Conservation (phyloP, 352 stramenopile genomes). For the Halophytophthora polymorphica region DNA sequence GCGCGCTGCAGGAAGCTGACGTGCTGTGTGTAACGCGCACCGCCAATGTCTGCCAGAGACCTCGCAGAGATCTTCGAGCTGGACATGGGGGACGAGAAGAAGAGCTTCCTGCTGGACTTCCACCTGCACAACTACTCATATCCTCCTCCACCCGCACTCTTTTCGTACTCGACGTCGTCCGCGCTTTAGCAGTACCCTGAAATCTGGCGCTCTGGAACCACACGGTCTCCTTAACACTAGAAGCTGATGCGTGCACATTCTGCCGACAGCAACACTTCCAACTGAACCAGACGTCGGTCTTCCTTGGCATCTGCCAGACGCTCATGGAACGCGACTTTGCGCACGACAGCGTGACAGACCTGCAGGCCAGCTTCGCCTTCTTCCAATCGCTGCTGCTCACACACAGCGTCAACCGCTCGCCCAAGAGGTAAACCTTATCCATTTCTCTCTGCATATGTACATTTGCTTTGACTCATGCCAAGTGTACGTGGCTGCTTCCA, state of each 20-base stretch:
- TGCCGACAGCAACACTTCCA: constrained; percentile 60
- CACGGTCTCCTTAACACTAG: constrained; percentile 17
- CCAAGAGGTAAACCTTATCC: constrained; percentile 43
- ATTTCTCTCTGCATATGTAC: no score
- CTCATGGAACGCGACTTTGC: constrained; percentile 64
- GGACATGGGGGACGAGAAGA: constrained; percentile 30
- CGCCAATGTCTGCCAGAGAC: constrained; percentile 26
- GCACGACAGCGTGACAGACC: constrained; percentile 36
- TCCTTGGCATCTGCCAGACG: constrained; percentile 64
- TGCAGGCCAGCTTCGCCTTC: constrained; percentile 48
- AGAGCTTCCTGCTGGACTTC: constrained; percentile 48
- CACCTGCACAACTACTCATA: constrained; percentile 74
- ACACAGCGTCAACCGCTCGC: constrained; percentile 67
- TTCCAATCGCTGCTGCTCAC: constrained; percentile 62
- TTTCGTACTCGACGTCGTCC: no score
- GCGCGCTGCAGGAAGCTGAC: no score
- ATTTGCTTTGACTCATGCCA: no score
- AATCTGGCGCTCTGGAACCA: no score
- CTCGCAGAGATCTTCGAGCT: constrained; percentile 53
- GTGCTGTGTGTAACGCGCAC: no score
- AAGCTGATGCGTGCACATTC: constrained; percentile 48
- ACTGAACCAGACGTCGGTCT: constrained; percentile 52
- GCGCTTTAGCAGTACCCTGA: no score
- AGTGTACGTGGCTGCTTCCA: background rate
- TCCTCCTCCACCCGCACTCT: constrained; percentile 18